Percentiles rank a stretch among this genome's conserved stretches.
Conservation (phyloP, 305 asterid species). For the Solanum chacoense region DNA sequence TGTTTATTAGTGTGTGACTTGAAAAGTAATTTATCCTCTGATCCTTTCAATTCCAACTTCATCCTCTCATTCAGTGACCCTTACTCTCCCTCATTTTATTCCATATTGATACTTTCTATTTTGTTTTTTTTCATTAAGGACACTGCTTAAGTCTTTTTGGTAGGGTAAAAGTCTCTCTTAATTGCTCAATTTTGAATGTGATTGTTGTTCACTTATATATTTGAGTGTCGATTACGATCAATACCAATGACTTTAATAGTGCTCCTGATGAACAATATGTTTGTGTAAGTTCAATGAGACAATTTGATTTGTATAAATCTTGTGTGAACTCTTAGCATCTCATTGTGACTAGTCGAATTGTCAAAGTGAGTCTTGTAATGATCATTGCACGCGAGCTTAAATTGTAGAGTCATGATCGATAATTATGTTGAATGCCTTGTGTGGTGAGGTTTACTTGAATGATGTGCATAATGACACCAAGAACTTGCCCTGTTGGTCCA, state of each 20-base stretch:
- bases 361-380: neutral
- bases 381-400: neutral
- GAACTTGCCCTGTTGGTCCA: neutral
- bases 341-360: neutral
- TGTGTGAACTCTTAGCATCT: neutral
- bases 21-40: neutral
- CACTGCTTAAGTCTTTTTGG: neutral
- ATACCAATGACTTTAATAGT: neutral
- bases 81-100: neutral
- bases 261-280: neutral
- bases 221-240: no score
- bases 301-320: neutral
- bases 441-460: neutral
- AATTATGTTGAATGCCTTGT: no score
- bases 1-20: neutral
- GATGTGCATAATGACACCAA: no score
- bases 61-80: neutral
- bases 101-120: neutral
- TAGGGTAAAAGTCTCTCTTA: neutral
- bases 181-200: neutral
- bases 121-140: neutral
- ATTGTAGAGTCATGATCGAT: neutral
- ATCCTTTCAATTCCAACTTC: neutral
- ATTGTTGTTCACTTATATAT: no score
- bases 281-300: neutral